Base-by-base conservation (phyloP, 2,329 filamentous ascomycete genomes). In the Mollisia scopiformis region DNA sequence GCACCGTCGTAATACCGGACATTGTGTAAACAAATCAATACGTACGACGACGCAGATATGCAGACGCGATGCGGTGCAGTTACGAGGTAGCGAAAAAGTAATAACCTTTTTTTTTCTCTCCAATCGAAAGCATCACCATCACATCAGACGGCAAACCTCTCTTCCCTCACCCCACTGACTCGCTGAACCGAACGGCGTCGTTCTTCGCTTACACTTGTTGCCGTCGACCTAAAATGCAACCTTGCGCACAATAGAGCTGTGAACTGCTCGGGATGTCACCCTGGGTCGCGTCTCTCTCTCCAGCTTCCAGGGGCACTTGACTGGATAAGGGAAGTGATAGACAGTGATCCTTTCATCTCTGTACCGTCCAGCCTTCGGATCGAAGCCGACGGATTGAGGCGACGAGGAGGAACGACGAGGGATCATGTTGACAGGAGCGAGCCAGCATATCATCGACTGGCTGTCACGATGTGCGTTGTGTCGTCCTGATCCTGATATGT, bases 361-460 rank as follows among this genome's bases (percentile, higher is more conserved):
- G 39, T 35, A 37, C 33, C 47, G 6, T 53, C 35, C 19, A 61
- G 55, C 52, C 57, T 60, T 58, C 59, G 59, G 59, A 62, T 62
- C 30, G 46, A 62, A 57, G 61, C 61, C 61, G 57, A 59, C 14
- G 23, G 28, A 43, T n/a, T n/a, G n/a, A n/a, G n/a, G n/a, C 25
- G 43, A 50, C 31, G 16, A 46, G 13, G n/a, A n/a, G n/a, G n/a
- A n/a, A n/a, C n/a, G n/a, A n/a, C n/a, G n/a, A n/a, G n/a, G n/a
- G n/a, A n/a, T n/a, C n/a, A n/a, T n/a, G n/a, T n/a, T n/a, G n/a
- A n/a, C n/a, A n/a, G n/a, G n/a, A n/a, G n/a, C n/a, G n/a, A n/a
- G n/a, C n/a, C n/a, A n/a, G n/a, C n/a, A n/a, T n/a, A 28, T 47
- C 27, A 47, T 60, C 52, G 25, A 52, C 25, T 35, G 39, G 53